Evolutionary conservation across 345 rosid genomes (phyloP).

Genomic region (Xanthoceras sorbifolium): DNA sequence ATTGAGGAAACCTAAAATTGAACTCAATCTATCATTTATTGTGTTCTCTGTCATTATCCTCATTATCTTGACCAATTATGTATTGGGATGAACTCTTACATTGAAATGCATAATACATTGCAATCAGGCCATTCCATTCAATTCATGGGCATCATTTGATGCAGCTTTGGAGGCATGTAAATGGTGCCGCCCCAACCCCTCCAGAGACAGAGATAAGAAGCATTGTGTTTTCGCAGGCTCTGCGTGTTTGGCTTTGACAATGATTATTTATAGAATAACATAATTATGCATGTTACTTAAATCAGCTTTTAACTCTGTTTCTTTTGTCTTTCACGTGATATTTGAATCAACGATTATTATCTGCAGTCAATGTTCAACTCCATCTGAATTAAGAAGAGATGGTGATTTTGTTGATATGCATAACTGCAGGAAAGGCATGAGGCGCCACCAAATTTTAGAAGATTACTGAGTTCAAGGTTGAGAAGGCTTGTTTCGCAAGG

Average conservation of each 20-base stretch:
- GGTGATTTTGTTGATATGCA: background rate
- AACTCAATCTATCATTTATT: background rate
- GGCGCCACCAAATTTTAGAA: conserved; percentile 63
- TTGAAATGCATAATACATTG: background rate
- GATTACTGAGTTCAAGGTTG: conserved; percentile 62
- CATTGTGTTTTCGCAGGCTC: background rate
- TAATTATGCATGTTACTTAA: background rate
- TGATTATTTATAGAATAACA: background rate
- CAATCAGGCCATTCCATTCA: background rate
- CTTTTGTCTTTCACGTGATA: background rate
- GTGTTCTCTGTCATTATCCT: background rate
- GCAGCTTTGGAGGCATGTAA: background rate
- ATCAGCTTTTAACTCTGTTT: too few species aligned
- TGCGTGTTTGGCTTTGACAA: background rate
- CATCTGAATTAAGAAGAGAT: background rate
- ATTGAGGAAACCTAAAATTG: background rate
- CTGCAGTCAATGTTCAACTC: background rate
- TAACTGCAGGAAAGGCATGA: conserved; percentile 62
- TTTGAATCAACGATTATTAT: background rate
- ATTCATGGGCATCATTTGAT: background rate
- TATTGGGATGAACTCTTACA: background rate
- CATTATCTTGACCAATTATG: background rate
- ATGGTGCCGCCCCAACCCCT: background rate
- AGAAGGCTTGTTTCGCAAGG: conserved; percentile 73
- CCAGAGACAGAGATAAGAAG: background rate